Conservation (phyloP, 345 rosid genomes). For the Boechera retrofracta region DNA sequence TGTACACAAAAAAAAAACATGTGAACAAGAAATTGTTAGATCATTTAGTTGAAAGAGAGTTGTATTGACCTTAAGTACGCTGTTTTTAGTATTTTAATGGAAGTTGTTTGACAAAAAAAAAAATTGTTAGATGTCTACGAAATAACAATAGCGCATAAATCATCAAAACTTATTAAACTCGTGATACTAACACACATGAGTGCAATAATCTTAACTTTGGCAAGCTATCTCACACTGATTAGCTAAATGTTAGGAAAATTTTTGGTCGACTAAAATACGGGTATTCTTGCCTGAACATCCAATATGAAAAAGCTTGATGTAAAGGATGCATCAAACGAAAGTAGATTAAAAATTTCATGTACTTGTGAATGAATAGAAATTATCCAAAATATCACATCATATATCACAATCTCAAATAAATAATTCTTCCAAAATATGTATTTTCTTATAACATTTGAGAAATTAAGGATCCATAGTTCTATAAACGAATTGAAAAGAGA, state of each 20-base stretch:
- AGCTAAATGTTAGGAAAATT: no score
- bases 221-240: background rate
- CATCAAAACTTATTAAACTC: background rate
- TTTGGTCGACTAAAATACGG: background rate
- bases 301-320: background rate
- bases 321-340: background rate
- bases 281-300: background rate
- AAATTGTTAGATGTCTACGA: slow-evolving; percentile 12
- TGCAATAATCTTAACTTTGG: background rate
- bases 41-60: background rate
- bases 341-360: no score
- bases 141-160: background rate
- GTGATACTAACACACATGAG: background rate
- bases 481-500: background rate
- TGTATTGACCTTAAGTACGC: no score
- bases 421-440: background rate
- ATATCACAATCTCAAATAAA: background rate
- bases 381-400: background rate
- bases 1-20: background rate
- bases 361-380: background rate
- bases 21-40: background rate
- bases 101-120: background rate
- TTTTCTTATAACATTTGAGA: background rate
- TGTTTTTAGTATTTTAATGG: no score
- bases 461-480: background rate